These are phyloP conservation scores for Coleophoma eucalyptorum DNA, from an alignment of 2,329 filamentous ascomycete genomes.

Conservation along the genomic window DNA sequence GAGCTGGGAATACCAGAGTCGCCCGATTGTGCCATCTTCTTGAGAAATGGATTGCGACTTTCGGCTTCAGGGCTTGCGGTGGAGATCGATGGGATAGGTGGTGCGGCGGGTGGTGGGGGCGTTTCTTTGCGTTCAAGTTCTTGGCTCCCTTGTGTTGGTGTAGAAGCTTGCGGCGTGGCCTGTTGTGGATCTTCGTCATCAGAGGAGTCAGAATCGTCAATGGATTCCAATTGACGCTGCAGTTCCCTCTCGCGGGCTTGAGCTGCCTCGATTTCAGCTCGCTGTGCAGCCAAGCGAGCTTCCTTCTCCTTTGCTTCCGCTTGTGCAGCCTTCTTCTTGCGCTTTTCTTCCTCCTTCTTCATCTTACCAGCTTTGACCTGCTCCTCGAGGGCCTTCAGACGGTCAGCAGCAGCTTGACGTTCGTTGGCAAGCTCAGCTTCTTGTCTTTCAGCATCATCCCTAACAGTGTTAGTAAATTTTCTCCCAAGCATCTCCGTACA, in stretches of 20 bases:
- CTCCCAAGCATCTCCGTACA: not conserved
- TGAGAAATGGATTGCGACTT: constrained; percentile 94
- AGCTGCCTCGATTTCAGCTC: constrained; percentile 88
- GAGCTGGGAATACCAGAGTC: constrained; percentile 15
- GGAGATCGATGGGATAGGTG: constrained; percentile 46
- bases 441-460: constrained; percentile 68
- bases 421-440: constrained; percentile 80
- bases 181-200: constrained; percentile 75
- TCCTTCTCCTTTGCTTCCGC: constrained; percentile 89
- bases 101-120: constrained; percentile 49
- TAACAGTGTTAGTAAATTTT: constrained; percentile 33
- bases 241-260: constrained; percentile 87
- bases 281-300: constrained; percentile 74
- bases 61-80: constrained; percentile 61
- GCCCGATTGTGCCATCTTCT: constrained; percentile 72
- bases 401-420: constrained; percentile 75
- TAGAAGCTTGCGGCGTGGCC: constrained; percentile 59
- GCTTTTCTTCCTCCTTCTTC: constrained; percentile 95
- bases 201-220: constrained; percentile 69
- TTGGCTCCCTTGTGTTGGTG: constrained; percentile 49
- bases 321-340: constrained; percentile 81
- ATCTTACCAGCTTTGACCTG: constrained; percentile 91
- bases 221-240: constrained; percentile 76
- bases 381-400: constrained; percentile 85
- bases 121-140: constrained; percentile 50